Percentiles rank a stretch among this genome's conserved stretches.
Evolutionary conservation across 208 protist genomes (phyloP).

Genomic region (Tetramitus jugosus): DNA sequence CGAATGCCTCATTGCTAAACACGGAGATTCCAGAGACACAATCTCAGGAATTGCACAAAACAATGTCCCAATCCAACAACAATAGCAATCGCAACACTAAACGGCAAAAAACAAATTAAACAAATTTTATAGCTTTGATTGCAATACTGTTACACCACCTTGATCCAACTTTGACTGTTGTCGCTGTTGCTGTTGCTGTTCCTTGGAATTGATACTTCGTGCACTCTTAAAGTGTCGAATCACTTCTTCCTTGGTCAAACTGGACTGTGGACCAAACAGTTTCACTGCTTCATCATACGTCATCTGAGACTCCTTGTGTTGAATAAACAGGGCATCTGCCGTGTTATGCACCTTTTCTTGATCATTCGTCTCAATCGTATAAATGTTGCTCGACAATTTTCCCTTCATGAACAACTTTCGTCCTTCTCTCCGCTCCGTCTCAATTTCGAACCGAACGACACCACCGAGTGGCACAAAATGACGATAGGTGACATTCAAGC

Average conservation of each 20-base stretch:
- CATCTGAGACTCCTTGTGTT: neutral
- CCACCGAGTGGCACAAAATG: neutral
- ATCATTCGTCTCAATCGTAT: neutral
- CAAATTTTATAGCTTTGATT: too few species aligned
- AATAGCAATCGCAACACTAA: too few species aligned
- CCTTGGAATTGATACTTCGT: too few species aligned
- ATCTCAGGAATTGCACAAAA: too few species aligned
- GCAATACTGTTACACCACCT: too few species aligned
- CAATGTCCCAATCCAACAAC: too few species aligned
- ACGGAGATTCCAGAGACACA: too few species aligned
- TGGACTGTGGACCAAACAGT: neutral
- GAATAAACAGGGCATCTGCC: neutral
- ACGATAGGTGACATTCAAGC: neutral
- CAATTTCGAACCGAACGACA: neutral
- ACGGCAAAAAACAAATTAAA: too few species aligned
- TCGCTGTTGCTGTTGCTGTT: too few species aligned
- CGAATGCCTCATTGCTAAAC: too few species aligned
- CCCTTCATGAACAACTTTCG: neutral
- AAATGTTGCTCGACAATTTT: neutral
- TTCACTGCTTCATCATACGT: neutral
- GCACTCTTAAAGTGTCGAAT: too few species aligned
- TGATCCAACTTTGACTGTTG: too few species aligned
- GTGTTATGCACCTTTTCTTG: neutral
- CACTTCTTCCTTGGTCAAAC: neutral
- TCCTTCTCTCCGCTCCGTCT: neutral